A percentile compares a stretch with the other conserved stretches of the same genome.
phyloP scores from a whole-genome alignment of 805 yeast genomes.

The Cyberlindnera mycetangii region DNA sequence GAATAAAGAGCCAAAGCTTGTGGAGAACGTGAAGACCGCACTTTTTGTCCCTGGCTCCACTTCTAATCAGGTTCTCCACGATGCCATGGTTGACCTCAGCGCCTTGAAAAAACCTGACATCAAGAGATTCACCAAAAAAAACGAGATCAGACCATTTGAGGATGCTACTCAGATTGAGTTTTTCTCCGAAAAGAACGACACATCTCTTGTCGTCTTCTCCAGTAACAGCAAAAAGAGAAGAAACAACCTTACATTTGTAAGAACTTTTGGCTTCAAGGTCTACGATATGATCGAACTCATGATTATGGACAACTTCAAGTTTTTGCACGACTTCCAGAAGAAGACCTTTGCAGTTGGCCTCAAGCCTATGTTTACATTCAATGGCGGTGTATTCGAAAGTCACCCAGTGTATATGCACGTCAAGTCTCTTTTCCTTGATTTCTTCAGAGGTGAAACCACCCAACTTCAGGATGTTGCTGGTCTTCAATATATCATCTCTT shows the following conservation, averaged over 20 bases:
- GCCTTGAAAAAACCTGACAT: slow-evolving; percentile 89
- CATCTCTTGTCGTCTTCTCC: slow-evolving; percentile 77
- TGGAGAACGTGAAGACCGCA: slow-evolving; percentile 87
- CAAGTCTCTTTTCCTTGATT: slow-evolving; percentile 86
- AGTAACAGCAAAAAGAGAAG: slow-evolving; percentile 89
- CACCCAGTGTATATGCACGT: slow-evolving; percentile 83
- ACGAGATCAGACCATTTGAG: slow-evolving; percentile 90
- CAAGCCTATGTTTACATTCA: slow-evolving; percentile 91
- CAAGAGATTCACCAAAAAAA: slow-evolving; percentile 84
- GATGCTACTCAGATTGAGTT: slow-evolving; percentile 83
- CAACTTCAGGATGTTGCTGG: slow-evolving; percentile 92
- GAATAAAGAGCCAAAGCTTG: slow-evolving; percentile 80
- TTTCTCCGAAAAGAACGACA: slow-evolving; percentile 91
- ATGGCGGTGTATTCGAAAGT: slow-evolving; percentile 86
- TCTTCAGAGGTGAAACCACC: slow-evolving; percentile 82
- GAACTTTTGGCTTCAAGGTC: slow-evolving; percentile 87
- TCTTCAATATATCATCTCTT: slow-evolving; percentile 82
- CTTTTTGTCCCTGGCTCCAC: slow-evolving; percentile 89
- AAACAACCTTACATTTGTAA: slow-evolving; percentile 79
- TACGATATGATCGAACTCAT: slow-evolving; percentile 93
- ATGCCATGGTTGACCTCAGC: slow-evolving; percentile 83
- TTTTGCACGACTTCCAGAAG: slow-evolving; percentile 77
- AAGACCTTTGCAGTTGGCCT: slow-evolving; percentile 82
- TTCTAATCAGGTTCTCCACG: slow-evolving; percentile 75
- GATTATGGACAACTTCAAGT: slow-evolving; percentile 63